Percentiles rank a stretch among this genome's conserved stretches.
These are phyloP conservation scores for Oryza officinalis DNA, from an alignment of 176 grass and related monocot genomes.

Conservation along the genomic window DNA sequence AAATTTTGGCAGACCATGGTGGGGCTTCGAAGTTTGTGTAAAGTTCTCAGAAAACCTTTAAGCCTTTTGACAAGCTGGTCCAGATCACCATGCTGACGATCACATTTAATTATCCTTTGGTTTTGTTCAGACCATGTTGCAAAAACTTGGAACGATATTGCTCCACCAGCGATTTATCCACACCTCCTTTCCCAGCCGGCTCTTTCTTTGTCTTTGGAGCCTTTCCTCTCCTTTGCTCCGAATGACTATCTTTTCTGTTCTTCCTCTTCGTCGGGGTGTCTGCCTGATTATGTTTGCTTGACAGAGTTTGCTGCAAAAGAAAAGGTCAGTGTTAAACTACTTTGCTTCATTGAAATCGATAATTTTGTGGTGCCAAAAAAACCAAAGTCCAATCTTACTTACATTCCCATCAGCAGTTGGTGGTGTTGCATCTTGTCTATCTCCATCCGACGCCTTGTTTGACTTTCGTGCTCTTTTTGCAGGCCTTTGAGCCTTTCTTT, in stretches of 20 bases:
- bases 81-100: background rate
- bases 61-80: background rate
- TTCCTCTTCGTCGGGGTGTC: constrained; percentile 47
- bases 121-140: constrained; percentile 46
- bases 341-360: constrained; percentile 10
- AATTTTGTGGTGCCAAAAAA: background rate
- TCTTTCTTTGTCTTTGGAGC: constrained; percentile 33
- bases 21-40: background rate
- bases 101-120: constrained; percentile 44
- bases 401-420: constrained; percentile 30
- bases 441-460: constrained; percentile 32
- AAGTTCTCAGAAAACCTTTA: background rate
- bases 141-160: constrained; percentile 83
- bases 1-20: background rate
- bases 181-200: constrained; percentile 39
- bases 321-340: constrained; percentile 2
- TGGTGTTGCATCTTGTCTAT: background rate
- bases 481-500: constrained; percentile 36
- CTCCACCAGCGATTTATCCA: constrained; percentile 69
- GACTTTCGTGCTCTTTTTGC: constrained; percentile 48
- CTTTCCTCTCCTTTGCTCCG: constrained; percentile 37
- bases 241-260: constrained; percentile 38
- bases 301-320: constrained; percentile 43
- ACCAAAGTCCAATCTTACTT: constrained; percentile 19
- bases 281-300: background rate